Percentiles rank a stretch among this genome's conserved stretches.
Conservation (phyloP, 768 basidiomycete species). For the Cyathus striatus region DNA sequence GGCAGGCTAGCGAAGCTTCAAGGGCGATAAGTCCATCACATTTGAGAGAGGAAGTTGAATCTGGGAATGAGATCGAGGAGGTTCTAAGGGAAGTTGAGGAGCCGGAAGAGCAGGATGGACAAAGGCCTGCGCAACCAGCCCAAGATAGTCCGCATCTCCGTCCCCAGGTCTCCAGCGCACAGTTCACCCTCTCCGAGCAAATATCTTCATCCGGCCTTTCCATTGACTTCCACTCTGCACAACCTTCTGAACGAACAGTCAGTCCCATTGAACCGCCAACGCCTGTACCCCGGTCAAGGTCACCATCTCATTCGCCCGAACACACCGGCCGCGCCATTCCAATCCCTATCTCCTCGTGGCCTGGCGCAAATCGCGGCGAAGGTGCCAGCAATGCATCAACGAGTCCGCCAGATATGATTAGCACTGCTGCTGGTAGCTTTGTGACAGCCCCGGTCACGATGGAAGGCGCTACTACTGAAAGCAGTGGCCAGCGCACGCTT, state of each 20-base stretch:
- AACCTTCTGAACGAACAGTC: conserved; percentile 15
- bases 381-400: neutral
- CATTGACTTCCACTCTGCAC: conserved; percentile 12
- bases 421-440: conserved; percentile 66
- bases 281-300: conserved; percentile 3
- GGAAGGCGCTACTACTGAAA: conserved; percentile 50
- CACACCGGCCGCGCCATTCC: neutral
- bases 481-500: conserved; percentile 31
- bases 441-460: conserved; percentile 62
- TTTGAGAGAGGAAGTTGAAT: conserved; percentile 2
- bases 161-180: conserved; percentile 1
- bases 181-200: conserved; percentile 1
- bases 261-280: conserved; percentile 5
- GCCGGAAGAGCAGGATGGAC: neutral
- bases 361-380: conserved; percentile 1
- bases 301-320: neutral
- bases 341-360: conserved; percentile 3
- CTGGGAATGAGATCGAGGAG: neutral
- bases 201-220: conserved; percentile 8
- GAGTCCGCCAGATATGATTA: conserved; percentile 54
- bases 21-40: conserved; percentile 3
- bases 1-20: conserved; percentile 14
- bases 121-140: neutral
- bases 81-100: neutral
- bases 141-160: neutral